Base-by-base conservation (phyloP, 176 grass and related monocot genomes). In the Alopecurus myosuroides region DNA sequence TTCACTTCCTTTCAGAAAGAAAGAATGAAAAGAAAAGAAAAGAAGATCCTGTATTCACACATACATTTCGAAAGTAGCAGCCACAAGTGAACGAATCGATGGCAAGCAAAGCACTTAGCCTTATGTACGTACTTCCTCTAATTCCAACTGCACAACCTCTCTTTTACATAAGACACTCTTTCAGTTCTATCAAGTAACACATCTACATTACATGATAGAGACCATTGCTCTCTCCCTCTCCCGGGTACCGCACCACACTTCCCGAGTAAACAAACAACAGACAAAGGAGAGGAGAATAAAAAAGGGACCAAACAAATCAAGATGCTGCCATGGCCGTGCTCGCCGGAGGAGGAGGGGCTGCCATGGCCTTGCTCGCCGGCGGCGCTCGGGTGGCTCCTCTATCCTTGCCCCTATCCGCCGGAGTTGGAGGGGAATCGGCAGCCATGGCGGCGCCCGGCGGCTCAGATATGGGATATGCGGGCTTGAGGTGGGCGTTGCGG, bases 181-280 rank as follows among this genome's bases (percentile, higher is more conserved):
- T 3, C 33, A 36, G 33, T 42, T 79, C 46, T 36, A 82, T 58
- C 23, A 66, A 45, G 78, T 22, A 41, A 6, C 28, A 70, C 76
- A 84, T 39, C 76, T 69, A 65, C 31, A 36, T 61, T 56, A 83
- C 44, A 79, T 39, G 29, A 37, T 39, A 85, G 45, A 83, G 68
- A 55, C 22, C 36, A 74, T 29, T 46, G 52, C 66, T 85, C 39
- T 76, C 39, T 80, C 57, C n/a, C n/a, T 82, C 63, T 82, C 42
- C 26, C 29, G 73, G 34, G 52, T 17, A 78, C 55, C 88, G 30
- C 79, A 86, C 35, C 79, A 29, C 58, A 66, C 55, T 18, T 79
- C 42, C 74, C 33, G 35, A 11, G 64, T 8, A 79, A 80, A 72
- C 42, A 79, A 80, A 84, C 57, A 69, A 80, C 79, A 74, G 45